Base-by-base conservation (phyloP, 768 basidiomycete genomes). In the Rubroboletus pulcherrimus region DNA sequence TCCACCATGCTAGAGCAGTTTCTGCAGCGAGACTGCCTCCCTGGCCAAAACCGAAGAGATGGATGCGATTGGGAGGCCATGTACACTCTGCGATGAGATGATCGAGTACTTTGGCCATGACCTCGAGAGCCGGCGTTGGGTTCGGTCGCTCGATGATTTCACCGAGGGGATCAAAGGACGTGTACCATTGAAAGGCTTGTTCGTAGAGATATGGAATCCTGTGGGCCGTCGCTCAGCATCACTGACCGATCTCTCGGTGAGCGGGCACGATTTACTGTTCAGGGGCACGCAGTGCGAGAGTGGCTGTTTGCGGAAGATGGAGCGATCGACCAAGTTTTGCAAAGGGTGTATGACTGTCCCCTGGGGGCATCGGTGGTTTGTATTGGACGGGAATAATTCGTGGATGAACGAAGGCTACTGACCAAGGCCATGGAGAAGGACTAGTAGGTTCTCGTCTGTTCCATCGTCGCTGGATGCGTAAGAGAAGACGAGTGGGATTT, bases 381-480 rank as follows among this genome's bases (percentile, higher is more conserved):
- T 3, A 26, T 58, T 30, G n/a, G 31, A 37, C 0, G 37, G 30
- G 38, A 9, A 15, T 4, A 1, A 7, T 21, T 40, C 6, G 14
- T 10, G 38, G 15, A 42, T 4, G 33, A 24, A 9, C 4, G 19
- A 19, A 8, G 17, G 26, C 38, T 29, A 60, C 80, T 53, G 59
- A 91, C 93, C 93, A 26, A 95, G 80, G 0, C 93, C 93, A 58
- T 96, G 93, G 8, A 96, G 74, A 33, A 96, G 77, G 56, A 96
- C 78, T 24, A 96, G 72, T 17, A 95, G 71, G 69, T 95, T 95
- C 68, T 91, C 87, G 62, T 95, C 91, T 9, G 83, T 87, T 42
- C 91, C 91, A 68, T 94, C 91, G 56, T 85, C 79, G 57, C 91
- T 92, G 14, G 91, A 77, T 6, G 74, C 58, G 69, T 94, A 96